phyloP scores from a whole-genome alignment of 1,284 basidiomycete species.

The Vanrija humicola region DNA sequence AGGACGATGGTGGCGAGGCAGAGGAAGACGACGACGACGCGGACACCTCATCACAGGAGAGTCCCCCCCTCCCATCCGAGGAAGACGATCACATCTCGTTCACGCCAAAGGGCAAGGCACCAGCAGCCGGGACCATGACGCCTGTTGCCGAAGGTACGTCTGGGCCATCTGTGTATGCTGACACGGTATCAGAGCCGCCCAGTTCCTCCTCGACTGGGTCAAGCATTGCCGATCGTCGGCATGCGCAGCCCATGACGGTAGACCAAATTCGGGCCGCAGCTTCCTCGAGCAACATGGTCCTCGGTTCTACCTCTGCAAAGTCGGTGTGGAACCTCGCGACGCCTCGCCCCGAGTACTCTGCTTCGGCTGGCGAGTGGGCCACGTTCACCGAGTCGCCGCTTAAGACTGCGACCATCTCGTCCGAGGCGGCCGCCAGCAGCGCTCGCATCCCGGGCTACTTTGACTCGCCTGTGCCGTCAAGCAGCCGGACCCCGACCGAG shows the following conservation, averaged over 20 bases:
- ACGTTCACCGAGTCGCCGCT: neutral
- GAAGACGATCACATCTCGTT: neutral
- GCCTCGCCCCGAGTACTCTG: neutral
- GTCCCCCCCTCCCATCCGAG: neutral
- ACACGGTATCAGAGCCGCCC: neutral
- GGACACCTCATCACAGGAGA: constrained; percentile 7
- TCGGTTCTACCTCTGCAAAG: neutral
- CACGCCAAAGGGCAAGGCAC: neutral
- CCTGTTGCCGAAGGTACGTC: neutral
- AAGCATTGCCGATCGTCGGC: neutral
- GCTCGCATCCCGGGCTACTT: neutral
- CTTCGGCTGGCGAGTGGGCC: neutral
- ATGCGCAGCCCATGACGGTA: neutral
- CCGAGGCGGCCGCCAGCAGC: neutral
- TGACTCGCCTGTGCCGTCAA: neutral
- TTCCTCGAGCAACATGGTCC: neutral
- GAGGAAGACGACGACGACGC: constrained; percentile 20
- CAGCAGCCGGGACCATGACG: neutral
- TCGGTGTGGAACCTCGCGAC: constrained; percentile 1
- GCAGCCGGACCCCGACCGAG: neutral
- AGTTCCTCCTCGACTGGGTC: neutral
- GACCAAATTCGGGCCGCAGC: neutral
- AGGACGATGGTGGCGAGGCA: constrained; percentile 33
- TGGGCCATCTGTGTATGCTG: neutral
- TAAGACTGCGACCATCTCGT: too few relatives aligned